A percentile compares a stretch with the other conserved stretches of the same genome.
Conservation (phyloP, 306 rosid genomes). For the Dalbergia oliveri region DNA sequence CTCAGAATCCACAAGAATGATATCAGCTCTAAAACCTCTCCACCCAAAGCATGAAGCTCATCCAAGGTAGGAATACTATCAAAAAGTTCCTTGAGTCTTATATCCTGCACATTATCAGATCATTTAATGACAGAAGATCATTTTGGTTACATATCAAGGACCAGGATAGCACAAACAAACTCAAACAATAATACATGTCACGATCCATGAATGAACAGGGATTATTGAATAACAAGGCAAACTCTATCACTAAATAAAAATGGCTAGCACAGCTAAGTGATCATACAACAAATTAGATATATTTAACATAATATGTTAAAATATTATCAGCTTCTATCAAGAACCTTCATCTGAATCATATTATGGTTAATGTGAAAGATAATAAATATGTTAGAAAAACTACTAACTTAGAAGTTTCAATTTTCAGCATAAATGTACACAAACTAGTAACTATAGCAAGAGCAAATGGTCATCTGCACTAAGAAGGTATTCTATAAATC, state of each 20-base stretch:
- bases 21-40: constrained; percentile 80
- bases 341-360: constrained; percentile 20
- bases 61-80: constrained; percentile 86
- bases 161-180: constrained; percentile 27
- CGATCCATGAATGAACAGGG: constrained; percentile 38
- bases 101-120: constrained; percentile 68
- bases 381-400: no score
- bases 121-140: constrained; percentile 35
- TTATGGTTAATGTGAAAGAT: not conserved
- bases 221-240: constrained; percentile 23
- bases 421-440: constrained; percentile 6
- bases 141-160: constrained; percentile 29
- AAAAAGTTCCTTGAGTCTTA: constrained; percentile 84
- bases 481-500: constrained; percentile 32
- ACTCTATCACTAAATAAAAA: constrained; percentile 28
- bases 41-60: constrained; percentile 82
- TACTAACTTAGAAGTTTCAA: not conserved
- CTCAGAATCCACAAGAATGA: constrained; percentile 88
- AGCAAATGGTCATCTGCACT: constrained; percentile 35
- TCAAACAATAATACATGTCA: constrained; percentile 26
- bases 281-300: constrained; percentile 30
- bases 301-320: constrained; percentile 3
- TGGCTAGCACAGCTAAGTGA: constrained; percentile 27
- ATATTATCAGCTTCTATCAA: constrained; percentile 32
- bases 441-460: constrained; percentile 6